Evolutionary conservation across 495 filamentous ascomycete species (phyloP).

Genomic region (Aspergillus sparsus): DNA sequence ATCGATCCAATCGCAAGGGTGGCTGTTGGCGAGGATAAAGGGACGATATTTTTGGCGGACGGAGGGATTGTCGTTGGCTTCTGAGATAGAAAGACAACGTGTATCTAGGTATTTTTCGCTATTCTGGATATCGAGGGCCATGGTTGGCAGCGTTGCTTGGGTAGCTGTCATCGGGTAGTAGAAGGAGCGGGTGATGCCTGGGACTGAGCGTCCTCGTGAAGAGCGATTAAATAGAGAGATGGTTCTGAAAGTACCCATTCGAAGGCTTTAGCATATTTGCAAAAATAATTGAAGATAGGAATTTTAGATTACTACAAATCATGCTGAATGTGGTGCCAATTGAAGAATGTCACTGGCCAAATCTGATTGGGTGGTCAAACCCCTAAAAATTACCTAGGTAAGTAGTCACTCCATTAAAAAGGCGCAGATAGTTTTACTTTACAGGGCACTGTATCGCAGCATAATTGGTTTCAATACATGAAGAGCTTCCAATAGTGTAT

Average conservation of each 20-base stretch:
- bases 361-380: conserved; percentile 20
- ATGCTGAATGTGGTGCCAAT: neutral
- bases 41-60: conserved; percentile 59
- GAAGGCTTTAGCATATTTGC: neutral
- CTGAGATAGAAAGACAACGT: conserved; percentile 45
- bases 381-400: no score
- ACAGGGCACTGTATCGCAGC: no score
- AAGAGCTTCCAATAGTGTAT: no score
- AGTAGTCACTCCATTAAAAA: no score
- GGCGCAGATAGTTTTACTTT: no score
- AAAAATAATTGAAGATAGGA: conserved; percentile 1
- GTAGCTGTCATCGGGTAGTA: neutral
- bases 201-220: neutral
- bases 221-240: neutral
- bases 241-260: neutral
- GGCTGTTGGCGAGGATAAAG: conserved; percentile 49
- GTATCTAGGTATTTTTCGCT: neutral
- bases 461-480: no score
- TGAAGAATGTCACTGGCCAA: conserved; percentile 22
- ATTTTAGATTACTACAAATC: neutral
- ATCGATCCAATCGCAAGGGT: conserved; percentile 54
- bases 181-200: neutral
- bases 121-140: conserved; percentile 4
- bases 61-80: conserved; percentile 46
- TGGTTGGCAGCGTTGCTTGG: conserved; percentile 8